Evolutionary conservation across 768 basidiomycete genomes (phyloP).

Genomic region (Amanita rubescens): DNA sequence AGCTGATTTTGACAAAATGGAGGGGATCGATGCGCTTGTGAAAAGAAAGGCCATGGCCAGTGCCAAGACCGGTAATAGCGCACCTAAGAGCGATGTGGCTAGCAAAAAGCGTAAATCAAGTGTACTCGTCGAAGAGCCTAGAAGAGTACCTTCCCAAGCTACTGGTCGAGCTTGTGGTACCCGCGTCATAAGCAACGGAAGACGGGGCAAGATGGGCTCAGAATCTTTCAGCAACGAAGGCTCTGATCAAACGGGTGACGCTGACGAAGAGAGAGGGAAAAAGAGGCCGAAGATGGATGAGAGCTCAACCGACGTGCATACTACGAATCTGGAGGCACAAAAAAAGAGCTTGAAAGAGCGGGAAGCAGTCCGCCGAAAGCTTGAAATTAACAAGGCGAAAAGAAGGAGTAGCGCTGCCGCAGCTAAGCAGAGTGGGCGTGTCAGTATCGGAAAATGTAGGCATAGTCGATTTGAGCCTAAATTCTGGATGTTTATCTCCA

Average conservation of each 20-base stretch:
- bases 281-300: constrained; percentile 17
- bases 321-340: constrained; percentile 35
- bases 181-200: constrained; percentile 41
- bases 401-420: constrained; percentile 61
- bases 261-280: constrained; percentile 29
- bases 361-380: constrained; percentile 54
- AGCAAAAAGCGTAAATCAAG: constrained; percentile 49
- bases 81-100: constrained; percentile 15
- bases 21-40: constrained; percentile 49
- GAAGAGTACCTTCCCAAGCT: constrained; percentile 16
- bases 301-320: constrained; percentile 26
- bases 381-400: constrained; percentile 60
- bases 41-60: constrained; percentile 17
- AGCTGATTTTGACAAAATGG: constrained; percentile 68
- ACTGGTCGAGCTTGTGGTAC: constrained; percentile 30
- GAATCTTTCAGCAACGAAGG: constrained; percentile 49
- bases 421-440: constrained; percentile 28
- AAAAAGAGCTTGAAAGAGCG: constrained; percentile 41
- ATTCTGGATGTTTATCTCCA: neutral
- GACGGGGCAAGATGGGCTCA: constrained; percentile 39
- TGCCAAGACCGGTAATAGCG: constrained; percentile 11
- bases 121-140: constrained; percentile 28
- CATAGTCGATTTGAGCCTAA: neutral
- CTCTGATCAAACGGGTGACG: constrained; percentile 31
- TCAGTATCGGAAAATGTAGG: constrained; percentile 25